A percentile compares a stretch with the other conserved stretches of the same genome.
Conservation (phyloP, 1,284 basidiomycete genomes). For the Microbotryum saponariae region DNA sequence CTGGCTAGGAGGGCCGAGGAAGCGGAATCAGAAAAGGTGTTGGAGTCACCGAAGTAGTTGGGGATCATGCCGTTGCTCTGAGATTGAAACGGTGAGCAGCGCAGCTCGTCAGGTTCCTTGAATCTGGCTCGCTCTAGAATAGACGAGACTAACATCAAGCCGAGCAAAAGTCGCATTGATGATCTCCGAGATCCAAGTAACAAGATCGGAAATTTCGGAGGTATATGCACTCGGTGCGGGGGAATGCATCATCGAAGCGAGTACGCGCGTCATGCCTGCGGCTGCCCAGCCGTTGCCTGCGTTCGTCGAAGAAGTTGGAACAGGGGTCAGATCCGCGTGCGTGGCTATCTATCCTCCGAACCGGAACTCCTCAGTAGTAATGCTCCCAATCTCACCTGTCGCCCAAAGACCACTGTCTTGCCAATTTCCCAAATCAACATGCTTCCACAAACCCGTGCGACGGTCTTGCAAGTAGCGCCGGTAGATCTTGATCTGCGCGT, state of each 20-base stretch:
- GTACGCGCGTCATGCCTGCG: constrained; percentile 73
- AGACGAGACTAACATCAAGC: constrained; percentile 41
- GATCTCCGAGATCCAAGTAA: constrained; percentile 63
- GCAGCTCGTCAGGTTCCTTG: background rate
- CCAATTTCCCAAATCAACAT: constrained; percentile 53
- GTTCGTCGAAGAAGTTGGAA: background rate
- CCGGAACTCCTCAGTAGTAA: too few species aligned
- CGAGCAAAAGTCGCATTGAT: constrained; percentile 57
- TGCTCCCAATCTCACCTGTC: constrained; percentile 50
- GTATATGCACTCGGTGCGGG: constrained; percentile 48
- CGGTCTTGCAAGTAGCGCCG: constrained; percentile 46
- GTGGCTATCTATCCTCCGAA: too few species aligned
- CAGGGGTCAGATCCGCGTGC: background rate
- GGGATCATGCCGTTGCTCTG: constrained; percentile 54
- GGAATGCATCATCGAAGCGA: constrained; percentile 62
- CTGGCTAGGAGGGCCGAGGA: constrained; percentile 68
- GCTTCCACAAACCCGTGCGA: constrained; percentile 56
- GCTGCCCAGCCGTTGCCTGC: constrained; percentile 77
- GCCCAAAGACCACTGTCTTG: constrained; percentile 49
- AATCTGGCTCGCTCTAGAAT: background rate
- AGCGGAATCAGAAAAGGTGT: constrained; percentile 64
- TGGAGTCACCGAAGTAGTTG: constrained; percentile 60
- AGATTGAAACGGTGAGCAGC: background rate
- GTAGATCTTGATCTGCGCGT: constrained; percentile 72
- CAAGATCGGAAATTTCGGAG: constrained; percentile 54